Conservation (phyloP, 148 eudicot species). For the Selenicereus undatus region DNA sequence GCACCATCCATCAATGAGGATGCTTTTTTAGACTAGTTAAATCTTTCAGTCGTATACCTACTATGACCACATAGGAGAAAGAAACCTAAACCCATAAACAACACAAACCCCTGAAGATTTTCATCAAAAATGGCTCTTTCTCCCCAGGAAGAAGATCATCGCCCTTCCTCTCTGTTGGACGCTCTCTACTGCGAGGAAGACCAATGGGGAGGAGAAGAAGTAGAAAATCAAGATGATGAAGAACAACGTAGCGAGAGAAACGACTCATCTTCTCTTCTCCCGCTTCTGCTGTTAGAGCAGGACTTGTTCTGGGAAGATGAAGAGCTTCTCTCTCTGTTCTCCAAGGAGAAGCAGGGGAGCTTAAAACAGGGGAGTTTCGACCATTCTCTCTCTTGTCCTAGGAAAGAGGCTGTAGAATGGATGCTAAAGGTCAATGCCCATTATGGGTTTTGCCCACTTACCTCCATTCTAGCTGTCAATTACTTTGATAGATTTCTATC, state of each 20-base stretch:
- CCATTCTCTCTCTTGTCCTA: slow-evolving; percentile 11
- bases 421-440: slow-evolving; percentile 52
- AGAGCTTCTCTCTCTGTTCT: slow-evolving; percentile 51
- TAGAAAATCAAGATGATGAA: neutral
- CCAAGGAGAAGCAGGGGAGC: slow-evolving; percentile 38
- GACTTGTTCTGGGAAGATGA: slow-evolving; percentile 66
- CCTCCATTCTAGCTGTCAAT: slow-evolving; percentile 60
- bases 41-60: neutral
- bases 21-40: neutral
- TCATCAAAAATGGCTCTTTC: slow-evolving; percentile 37
- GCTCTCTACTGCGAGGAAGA: slow-evolving; percentile 72
- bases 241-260: neutral
- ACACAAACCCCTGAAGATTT: neutral
- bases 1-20: slow-evolving; percentile 18
- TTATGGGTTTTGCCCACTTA: slow-evolving; percentile 58
- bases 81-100: neutral
- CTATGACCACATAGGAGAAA: slow-evolving; percentile 16
- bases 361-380: neutral
- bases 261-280: slow-evolving; percentile 8
- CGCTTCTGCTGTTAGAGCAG: slow-evolving; percentile 34
- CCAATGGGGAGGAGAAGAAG: slow-evolving; percentile 32
- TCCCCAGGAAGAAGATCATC: slow-evolving; percentile 23
- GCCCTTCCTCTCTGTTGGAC: slow-evolving; percentile 40
- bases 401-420: slow-evolving; percentile 70
- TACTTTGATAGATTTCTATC: slow-evolving; percentile 58